Evolutionary conservation across 805 yeast species (phyloP).

Genomic region (Candida patagonica): DNA sequence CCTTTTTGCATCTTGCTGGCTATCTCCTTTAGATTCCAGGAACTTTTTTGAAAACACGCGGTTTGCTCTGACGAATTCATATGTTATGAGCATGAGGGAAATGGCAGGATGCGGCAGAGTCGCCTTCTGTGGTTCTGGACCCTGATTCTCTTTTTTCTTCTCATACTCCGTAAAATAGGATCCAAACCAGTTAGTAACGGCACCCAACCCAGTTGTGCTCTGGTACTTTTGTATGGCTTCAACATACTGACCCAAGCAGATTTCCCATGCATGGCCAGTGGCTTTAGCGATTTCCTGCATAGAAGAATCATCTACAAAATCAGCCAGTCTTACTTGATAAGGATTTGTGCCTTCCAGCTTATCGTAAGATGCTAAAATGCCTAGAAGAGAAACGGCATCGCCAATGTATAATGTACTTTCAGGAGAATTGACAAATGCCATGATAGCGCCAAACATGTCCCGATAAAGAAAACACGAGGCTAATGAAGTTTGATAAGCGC

Average conservation of each 20-base stretch:
- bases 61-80: slow-evolving; percentile 30
- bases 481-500: slow-evolving; percentile 27
- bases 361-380: slow-evolving; percentile 30
- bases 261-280: slow-evolving; percentile 20
- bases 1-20: slow-evolving; percentile 9
- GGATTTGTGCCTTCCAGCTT: slow-evolving; percentile 29
- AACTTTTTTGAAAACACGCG: slow-evolving; percentile 25
- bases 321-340: slow-evolving; percentile 30
- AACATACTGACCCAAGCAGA: slow-evolving; percentile 12
- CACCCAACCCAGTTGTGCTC: neutral
- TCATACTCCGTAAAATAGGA: neutral
- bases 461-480: slow-evolving; percentile 26
- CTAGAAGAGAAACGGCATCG: slow-evolving; percentile 29
- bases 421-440: slow-evolving; percentile 24
- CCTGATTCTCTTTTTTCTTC: neutral
- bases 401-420: slow-evolving; percentile 21
- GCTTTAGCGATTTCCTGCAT: slow-evolving; percentile 26
- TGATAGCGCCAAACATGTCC: slow-evolving; percentile 30
- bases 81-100: slow-evolving; percentile 20
- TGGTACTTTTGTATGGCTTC: neutral
- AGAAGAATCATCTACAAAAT: slow-evolving; percentile 29
- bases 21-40: slow-evolving; percentile 15
- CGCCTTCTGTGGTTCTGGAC: neutral
- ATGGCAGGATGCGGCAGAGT: slow-evolving; percentile 15
- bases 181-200: slow-evolving; percentile 6